Conservation (phyloP, 164 flowering plant species). For the Tinospora cordifolia region DNA sequence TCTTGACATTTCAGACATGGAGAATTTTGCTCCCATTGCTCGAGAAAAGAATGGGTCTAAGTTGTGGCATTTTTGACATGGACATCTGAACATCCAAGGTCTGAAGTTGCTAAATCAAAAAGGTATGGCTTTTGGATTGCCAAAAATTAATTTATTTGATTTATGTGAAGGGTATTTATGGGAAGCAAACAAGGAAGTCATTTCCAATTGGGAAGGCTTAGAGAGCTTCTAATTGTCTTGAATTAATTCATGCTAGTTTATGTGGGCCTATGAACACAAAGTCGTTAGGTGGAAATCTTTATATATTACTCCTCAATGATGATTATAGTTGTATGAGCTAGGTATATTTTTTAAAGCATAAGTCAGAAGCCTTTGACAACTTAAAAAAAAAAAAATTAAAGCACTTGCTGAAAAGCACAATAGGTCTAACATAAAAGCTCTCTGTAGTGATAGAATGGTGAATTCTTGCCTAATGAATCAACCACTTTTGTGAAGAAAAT, state of each 20-base stretch:
- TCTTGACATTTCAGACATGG: neutral
- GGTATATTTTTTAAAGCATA: too few species aligned
- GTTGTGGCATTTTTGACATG: constrained; percentile 9
- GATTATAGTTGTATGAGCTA: too few species aligned
- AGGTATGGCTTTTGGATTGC: constrained; percentile 6
- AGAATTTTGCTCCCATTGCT: constrained; percentile 4
- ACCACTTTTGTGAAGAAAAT: too few species aligned
- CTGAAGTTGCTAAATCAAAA: neutral
- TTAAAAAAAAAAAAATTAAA: too few species aligned
- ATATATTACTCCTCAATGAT: neutral
- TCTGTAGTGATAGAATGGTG: too few species aligned
- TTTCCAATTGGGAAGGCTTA: constrained; percentile 8
- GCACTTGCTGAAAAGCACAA: too few species aligned
- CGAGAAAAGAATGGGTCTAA: neutral
- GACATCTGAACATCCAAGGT: constrained; percentile 1
- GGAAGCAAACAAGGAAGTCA: neutral
- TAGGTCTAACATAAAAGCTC: too few species aligned
- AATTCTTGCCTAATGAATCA: too few species aligned
- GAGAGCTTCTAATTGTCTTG: neutral
- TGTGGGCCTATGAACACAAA: neutral
- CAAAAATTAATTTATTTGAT: neutral
- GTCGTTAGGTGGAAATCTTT: too few species aligned
- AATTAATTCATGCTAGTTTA: neutral
- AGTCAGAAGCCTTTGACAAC: too few species aligned
- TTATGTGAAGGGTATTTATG: constrained; percentile 3